These are phyloP conservation scores for Plasmodium reichenowi DNA, from an alignment of 169 alveolate genomes.

Conservation along the genomic window DNA sequence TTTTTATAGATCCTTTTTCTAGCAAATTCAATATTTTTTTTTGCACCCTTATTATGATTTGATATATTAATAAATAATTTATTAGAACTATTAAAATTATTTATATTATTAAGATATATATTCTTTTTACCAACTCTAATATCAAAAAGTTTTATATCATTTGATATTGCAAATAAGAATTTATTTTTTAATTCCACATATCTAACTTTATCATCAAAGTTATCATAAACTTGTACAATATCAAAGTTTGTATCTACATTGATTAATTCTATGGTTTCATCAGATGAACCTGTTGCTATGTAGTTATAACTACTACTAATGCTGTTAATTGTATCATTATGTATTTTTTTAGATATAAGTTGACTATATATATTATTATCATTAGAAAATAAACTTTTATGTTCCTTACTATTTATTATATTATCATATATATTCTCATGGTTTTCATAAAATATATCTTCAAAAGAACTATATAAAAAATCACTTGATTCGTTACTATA, in stretches of 20 bases:
- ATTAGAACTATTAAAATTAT: conserved; percentile 19
- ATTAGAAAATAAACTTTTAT: not conserved
- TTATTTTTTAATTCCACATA: conserved; percentile 38
- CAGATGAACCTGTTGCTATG: conserved; percentile 81
- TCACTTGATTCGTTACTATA: not conserved
- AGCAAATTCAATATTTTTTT: conserved; percentile 6
- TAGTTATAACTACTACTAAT: conserved; percentile 70
- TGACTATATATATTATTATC: conserved; percentile 15
- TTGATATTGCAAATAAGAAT: conserved; percentile 21
- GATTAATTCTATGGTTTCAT: conserved; percentile 82
- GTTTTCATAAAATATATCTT: conserved; percentile 23
- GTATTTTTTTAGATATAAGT: conserved; percentile 59
- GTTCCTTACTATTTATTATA: conserved; percentile 1
- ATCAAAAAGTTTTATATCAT: conserved; percentile 72
- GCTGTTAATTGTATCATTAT: conserved; percentile 80
- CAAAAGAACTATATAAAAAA: conserved; percentile 48
- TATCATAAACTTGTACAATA: conserved; percentile 55
- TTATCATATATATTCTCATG: not conserved
- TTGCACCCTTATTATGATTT: not conserved
- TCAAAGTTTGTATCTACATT: conserved; percentile 76
- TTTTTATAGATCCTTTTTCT: not conserved
- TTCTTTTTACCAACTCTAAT: conserved; percentile 73
- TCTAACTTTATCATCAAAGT: conserved; percentile 16
- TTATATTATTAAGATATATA: conserved; percentile 24
- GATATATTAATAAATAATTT: not conserved